phyloP scores from a whole-genome alignment of 2,329 filamentous ascomycete genomes.

The Chlorencoelia australis region DNA sequence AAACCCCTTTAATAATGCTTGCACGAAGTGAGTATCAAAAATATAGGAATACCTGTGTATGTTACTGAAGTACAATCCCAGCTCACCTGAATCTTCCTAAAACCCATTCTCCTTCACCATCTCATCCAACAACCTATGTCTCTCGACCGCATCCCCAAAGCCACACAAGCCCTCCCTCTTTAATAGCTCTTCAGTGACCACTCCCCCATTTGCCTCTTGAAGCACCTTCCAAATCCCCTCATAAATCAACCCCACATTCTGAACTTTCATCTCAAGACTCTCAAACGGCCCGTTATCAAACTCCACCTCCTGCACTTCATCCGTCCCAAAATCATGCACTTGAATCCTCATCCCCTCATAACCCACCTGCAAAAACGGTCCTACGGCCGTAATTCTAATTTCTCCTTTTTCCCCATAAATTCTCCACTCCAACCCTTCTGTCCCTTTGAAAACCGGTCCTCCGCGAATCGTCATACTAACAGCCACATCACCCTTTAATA shows the following conservation, averaged over 20 bases:
- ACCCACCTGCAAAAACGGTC: slow-evolving; percentile 13
- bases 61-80: too few relatives aligned
- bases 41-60: too few relatives aligned
- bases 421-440: slow-evolving; percentile 37
- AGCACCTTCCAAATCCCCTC: too few relatives aligned
- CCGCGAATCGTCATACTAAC: slow-evolving; percentile 34
- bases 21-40: too few relatives aligned
- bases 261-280: slow-evolving; percentile 5
- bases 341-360: slow-evolving; percentile 14
- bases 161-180: slow-evolving; percentile 12
- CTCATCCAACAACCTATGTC: slow-evolving; percentile 15
- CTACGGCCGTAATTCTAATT: slow-evolving; percentile 32
- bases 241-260: slow-evolving; percentile 18
- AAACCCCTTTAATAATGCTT: too few relatives aligned
- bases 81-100: too few relatives aligned
- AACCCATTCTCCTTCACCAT: slow-evolving; percentile 19
- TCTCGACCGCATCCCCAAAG: slow-evolving; percentile 22
- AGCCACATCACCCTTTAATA: slow-evolving; percentile 18
- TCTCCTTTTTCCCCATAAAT: slow-evolving; percentile 44
- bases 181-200: too few relatives aligned
- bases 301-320: slow-evolving; percentile 7
- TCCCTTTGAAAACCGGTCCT: slow-evolving; percentile 39
- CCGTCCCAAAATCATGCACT: slow-evolving; percentile 8
- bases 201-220: too few relatives aligned
- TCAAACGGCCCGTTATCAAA: slow-evolving; percentile 11